Evolutionary conservation across 176 grass and related monocot genomes (phyloP), one percentile per base, ranked within the genome.

Genomic region (Oryza meridionalis): DNA sequence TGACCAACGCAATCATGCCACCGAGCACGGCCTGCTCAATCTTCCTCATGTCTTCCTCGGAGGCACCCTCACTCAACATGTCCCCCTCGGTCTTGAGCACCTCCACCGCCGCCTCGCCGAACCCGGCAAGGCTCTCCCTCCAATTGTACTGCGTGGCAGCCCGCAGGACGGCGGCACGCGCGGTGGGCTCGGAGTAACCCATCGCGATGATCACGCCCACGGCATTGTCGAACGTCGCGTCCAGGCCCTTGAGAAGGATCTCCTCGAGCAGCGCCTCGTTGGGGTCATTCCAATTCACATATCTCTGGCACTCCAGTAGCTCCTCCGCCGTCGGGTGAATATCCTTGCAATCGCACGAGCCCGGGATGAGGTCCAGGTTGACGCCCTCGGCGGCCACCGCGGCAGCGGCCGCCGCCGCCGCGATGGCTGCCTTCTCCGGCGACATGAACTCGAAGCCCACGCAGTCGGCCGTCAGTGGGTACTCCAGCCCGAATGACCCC

Each of bases 201-300:
- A 92, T 89, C 37, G 88, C 37, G 31, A 88, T 88, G 73, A 99
- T 88, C 58, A 88, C 14, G 49, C 81, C 82, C 29, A 99, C 90
- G 21, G 90, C 91, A 84, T 85, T 91, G 63, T 85, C 84, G 21
- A 99, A 94, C 32, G 92, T 89, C 71, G 87, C 44, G 31, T 94
- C 97, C 65, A 99, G 80, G 74, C 92, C 94, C 86, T 64, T 89
- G 14, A 99, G 83, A 31, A 99, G 91, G 83, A 99, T 92, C 78
- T 94, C 93, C 81, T 99, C 90, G 40, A 99, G 87, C 73, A 88
- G 83, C 9, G 79, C 73, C 64, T 99, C 97, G 17, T 92, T 94
- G 1, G 86, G 78, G 81, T 94, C 85, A 21, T 81, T 92, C 97
- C 97, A 99, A 86, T 92, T 92, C 11, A 91, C 77, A 79, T 92